Base-by-base conservation (phyloP, 495 filamentous ascomycete species). In the Rhypophila decipiens region DNA sequence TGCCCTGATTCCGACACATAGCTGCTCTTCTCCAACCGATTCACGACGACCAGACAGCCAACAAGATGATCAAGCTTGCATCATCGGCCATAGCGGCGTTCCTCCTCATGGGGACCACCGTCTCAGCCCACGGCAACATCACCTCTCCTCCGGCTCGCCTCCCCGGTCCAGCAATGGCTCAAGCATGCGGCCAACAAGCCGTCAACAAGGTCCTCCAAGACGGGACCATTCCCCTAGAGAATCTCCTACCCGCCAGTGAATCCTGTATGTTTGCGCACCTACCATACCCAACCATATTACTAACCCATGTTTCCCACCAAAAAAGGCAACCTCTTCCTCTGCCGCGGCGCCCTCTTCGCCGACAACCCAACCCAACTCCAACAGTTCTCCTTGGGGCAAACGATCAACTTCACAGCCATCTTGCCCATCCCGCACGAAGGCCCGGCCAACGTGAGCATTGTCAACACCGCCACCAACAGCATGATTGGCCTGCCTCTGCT, bases 291-390 rank as follows among this genome's bases (percentile, higher is more conserved):
- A 9, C 10, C 36, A 2, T 3, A 1, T 15, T 3, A 45, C 4
- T 20, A 2, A 13, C 19, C 18, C 19, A 19, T 12, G 42, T 44
- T 11, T 48, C 39, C 35, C 38, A n/a, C 4, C 21, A 5, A 34
- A n/a, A 29, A 24, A 47, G 54, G 59, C 55, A 54, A 57, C 36
- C 42, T 61, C 24, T 47, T 44, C 46, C 73, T 83, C 23, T 87
- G 84, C 82, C 82, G 82, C 51, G 82, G 84, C 47, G 75, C 80
- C 60, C 72, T 85, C 57, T 83, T 78, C 64, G 77, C 58, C 43
- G 83, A 86, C 70, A 85, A 86, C 74, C 71, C 52, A 29, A 75
- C 64, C 58, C 78, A 80, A 48, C 71, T 86, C 23, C 73, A 82
- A 55, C 65, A 63, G 13, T 85, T 79, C 66, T 68, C 60, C 1